Conservation (phyloP, 345 rosid genomes). For the Gynandropsis gynandra region DNA sequence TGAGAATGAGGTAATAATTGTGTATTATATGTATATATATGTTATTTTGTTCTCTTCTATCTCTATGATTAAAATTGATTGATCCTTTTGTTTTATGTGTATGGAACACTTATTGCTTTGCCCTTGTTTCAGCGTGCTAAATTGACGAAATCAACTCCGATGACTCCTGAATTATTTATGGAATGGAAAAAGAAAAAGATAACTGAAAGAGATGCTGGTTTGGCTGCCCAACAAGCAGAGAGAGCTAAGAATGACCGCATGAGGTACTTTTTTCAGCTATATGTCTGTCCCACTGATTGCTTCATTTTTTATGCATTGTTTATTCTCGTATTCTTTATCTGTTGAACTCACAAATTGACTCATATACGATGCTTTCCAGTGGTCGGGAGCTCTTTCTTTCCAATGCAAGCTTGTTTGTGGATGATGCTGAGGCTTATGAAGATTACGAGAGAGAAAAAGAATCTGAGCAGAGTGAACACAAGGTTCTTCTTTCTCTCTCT, state of each 20-base stretch:
- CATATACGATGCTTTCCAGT: conserved; percentile 39
- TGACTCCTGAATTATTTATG: conserved; percentile 80
- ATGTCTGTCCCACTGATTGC: too few species aligned
- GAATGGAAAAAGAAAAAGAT: conserved; percentile 87
- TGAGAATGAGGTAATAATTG: conserved; percentile 59
- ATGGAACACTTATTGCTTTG: conserved; percentile 1
- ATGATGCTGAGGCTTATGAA: conserved; percentile 90
- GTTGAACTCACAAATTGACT: conserved; percentile 16
- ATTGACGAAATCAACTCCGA: conserved; percentile 58
- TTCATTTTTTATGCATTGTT: conserved; percentile 2
- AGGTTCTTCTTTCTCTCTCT: conserved; percentile 23
- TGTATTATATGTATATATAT: not conserved
- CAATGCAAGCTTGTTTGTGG: conserved; percentile 90
- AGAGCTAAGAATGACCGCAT: conserved; percentile 98
- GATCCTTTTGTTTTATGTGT: not conserved
- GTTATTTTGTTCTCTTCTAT: not conserved
- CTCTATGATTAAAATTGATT: conserved; percentile 7
- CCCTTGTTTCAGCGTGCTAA: conserved; percentile 58
- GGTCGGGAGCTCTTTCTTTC: conserved; percentile 93
- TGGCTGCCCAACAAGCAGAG: conserved; percentile 78
- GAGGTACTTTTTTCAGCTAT: conserved; percentile 41
- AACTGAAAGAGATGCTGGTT: conserved; percentile 73
- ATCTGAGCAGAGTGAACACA: conserved; percentile 41
- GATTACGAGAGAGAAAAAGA: conserved; percentile 71
- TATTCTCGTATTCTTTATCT: conserved; percentile 8